Evolutionary conservation across 768 basidiomycete genomes (phyloP), one percentile per base, ranked within the genome.

Genomic region (Tulasnella sp.): DNA sequence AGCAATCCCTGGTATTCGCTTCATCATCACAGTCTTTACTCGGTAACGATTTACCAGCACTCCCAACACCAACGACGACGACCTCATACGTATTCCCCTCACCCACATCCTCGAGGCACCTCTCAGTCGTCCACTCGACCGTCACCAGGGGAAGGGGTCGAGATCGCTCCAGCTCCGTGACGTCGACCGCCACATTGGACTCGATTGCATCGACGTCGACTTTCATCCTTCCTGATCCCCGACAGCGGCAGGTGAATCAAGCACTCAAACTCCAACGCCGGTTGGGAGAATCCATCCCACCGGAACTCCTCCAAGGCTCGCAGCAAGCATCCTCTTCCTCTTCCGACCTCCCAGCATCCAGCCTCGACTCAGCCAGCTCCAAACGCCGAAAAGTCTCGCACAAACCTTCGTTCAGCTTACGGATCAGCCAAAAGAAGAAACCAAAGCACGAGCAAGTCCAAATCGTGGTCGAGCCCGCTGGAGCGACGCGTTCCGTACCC

Each of bases 131-230:
- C 25, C 58, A 64, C 7, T 64, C 29, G 0, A 64, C 58, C 8
- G 58, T 25, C 58, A 64, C 29, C 29, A 64, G 58, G 25, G 29
- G 29, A 6, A 64, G 31, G 29, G 58, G 58, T 29, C 6, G 58
- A 64, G 58, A 64, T 19, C 45, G 72, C 3, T 42, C 72, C 15
- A 31, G 31, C 15, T 73, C 45, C 15, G 72, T 73, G 29, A 52
- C 72, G 42, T 49, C 75, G 29, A 76, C 67, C 75, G 69, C 67
- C 40, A 68, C 67, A 9, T 7, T 70, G n/a, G 39, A 40, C 67
- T 45, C 75, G 58, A 45, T 69, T 12, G 67, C 19, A 37, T 68
- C 58, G 37, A 40, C 75, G 37, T 40, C 40, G 29, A 67, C 42
- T 8, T 67, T 49, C 75, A n/a, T 42, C 40, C 42, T 76, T 49